Evolutionary conservation across 306 rosid species (phyloP).

Genomic region (Boehmeria nivea): DNA sequence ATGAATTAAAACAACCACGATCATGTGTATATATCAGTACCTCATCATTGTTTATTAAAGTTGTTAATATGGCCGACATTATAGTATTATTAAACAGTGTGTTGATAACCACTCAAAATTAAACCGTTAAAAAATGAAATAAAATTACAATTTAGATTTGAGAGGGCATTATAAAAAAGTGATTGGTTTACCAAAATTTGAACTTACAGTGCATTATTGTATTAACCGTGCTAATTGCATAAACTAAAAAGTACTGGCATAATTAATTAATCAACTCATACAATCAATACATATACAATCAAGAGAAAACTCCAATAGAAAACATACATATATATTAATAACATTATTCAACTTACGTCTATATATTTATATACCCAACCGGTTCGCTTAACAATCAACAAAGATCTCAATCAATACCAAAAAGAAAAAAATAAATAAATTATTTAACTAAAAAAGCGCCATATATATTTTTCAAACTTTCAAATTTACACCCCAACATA

Average conservation of each 20-base stretch:
- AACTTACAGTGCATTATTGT: no score
- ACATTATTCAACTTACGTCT: no score
- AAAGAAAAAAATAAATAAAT: background rate
- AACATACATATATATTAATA: background rate
- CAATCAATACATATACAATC: background rate
- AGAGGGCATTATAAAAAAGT: no score
- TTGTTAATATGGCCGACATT: background rate
- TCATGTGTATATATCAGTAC: background rate
- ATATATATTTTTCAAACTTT: background rate
- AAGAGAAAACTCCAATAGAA: background rate
- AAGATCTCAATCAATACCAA: background rate
- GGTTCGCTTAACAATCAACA: background rate
- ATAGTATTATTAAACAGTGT: background rate
- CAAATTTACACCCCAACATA: no score
- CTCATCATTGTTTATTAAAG: background rate
- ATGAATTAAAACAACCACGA: background rate
- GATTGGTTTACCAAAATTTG: no score
- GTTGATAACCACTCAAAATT: background rate
- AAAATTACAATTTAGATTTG: no score
- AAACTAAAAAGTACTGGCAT: no score
- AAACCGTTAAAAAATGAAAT: no score
- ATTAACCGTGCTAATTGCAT: no score
- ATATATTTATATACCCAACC: background rate
- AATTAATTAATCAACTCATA: no score
- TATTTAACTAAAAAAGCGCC: background rate